A percentile compares a stretch with the other conserved stretches of the same genome.
Evolutionary conservation across 306 rosid species (phyloP).

Genomic region (Citrullus colocynthis): DNA sequence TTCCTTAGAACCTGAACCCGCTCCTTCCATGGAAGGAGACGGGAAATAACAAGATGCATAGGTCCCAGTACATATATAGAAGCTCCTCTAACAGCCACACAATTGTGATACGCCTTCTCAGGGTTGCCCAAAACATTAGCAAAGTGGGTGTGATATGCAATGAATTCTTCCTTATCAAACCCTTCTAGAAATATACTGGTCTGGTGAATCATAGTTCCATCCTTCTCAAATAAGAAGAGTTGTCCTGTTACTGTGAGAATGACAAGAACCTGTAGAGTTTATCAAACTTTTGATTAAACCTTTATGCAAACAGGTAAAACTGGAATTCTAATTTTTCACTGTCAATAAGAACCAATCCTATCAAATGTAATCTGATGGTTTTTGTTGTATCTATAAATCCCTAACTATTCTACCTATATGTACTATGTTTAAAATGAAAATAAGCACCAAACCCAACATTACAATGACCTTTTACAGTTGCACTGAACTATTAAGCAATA

Average conservation of each 20-base stretch:
- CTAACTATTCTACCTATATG: not conserved
- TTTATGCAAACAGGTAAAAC: slow-evolving; percentile 11
- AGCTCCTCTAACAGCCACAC: slow-evolving; percentile 84
- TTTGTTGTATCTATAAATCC: not conserved
- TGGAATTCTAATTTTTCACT: not conserved
- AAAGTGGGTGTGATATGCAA: slow-evolving; percentile 76
- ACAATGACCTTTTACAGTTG: not conserved
- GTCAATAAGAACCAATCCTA: not conserved
- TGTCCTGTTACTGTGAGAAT: slow-evolving; percentile 71
- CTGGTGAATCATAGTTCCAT: slow-evolving; percentile 88
- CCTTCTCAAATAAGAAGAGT: slow-evolving; percentile 66
- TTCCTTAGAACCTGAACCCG: slow-evolving; percentile 67
- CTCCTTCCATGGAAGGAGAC: slow-evolving; percentile 98
- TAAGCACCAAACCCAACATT: not conserved
- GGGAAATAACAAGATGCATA: slow-evolving; percentile 60
- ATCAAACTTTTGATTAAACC: slow-evolving; percentile 14
- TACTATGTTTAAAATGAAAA: not conserved
- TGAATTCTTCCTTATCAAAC: slow-evolving; percentile 63
- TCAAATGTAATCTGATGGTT: not conserved
- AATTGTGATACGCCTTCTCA: slow-evolving; percentile 87
- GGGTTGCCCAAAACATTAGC: slow-evolving; percentile 72
- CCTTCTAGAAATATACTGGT: slow-evolving; percentile 65
- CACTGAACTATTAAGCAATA: not conserved
- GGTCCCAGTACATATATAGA: slow-evolving; percentile 83
- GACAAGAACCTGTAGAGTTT: slow-evolving; percentile 71